Evolutionary conservation across 2,329 filamentous ascomycete species (phyloP).

Genomic region (Aspergillus fischeri): DNA sequence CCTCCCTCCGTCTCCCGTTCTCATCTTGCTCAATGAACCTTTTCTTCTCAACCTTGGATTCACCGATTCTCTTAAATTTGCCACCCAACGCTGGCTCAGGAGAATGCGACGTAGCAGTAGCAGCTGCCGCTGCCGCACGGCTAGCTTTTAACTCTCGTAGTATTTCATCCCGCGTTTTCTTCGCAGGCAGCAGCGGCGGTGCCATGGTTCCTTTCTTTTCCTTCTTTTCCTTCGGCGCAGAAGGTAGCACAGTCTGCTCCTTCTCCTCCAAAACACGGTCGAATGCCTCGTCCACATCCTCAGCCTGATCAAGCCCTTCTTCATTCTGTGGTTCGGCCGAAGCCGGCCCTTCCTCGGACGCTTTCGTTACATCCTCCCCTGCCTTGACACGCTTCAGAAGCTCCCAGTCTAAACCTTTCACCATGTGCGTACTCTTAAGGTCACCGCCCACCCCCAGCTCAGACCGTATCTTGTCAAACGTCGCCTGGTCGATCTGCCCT

Average conservation of each 20-base stretch:
- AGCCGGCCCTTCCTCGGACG: constrained; percentile 22
- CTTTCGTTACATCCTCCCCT: constrained; percentile 52
- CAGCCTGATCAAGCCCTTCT: constrained; percentile 28
- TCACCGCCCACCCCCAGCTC: constrained; percentile 78
- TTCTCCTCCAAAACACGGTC: constrained; percentile 40
- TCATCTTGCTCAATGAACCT: constrained; percentile 55
- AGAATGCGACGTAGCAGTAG: constrained; percentile 33
- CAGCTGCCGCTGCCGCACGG: constrained; percentile 38
- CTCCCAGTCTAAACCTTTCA: constrained; percentile 88
- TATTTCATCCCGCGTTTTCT: constrained; percentile 56
- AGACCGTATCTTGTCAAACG: constrained; percentile 69
- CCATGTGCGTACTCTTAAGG: constrained; percentile 72
- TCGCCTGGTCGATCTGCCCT: constrained; percentile 74
- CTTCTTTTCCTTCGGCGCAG: constrained; percentile 33
- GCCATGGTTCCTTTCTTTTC: constrained; percentile 52
- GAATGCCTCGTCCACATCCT: constrained; percentile 62
- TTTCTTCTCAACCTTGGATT: constrained; percentile 45
- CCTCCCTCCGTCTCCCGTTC: constrained; percentile 49
- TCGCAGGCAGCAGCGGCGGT: constrained; percentile 34
- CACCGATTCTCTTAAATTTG: constrained; percentile 52
- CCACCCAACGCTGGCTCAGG: constrained; percentile 50
- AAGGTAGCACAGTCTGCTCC: constrained; percentile 27
- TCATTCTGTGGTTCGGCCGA: constrained; percentile 19
- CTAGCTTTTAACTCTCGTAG: constrained; percentile 56
- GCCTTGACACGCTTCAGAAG: constrained; percentile 49